phyloP scores from a whole-genome alignment of 2,329 filamentous ascomycete genomes.

The Talaromyces sp. region DNA sequence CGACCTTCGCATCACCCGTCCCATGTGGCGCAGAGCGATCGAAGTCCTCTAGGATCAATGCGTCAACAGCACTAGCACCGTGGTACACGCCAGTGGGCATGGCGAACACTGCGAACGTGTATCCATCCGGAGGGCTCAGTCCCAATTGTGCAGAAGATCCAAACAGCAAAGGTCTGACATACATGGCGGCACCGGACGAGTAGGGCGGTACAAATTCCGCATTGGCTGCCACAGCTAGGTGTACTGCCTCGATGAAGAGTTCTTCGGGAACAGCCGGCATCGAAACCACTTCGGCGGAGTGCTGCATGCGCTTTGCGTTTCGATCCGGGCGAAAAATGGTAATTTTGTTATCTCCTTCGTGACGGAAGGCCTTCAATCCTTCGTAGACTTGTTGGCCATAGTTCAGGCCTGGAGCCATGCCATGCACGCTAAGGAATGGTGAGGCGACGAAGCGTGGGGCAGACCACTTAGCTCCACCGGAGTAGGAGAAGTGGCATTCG shows the following conservation, averaged over 20 bases:
- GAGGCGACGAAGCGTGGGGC: conserved; percentile 77
- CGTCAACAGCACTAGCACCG: conserved; percentile 82
- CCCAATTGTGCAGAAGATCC: conserved; percentile 86
- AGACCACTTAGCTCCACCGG: conserved; percentile 74
- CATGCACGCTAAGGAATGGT: conserved; percentile 85
- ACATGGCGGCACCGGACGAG: conserved; percentile 86
- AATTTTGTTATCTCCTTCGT: conserved; percentile 63
- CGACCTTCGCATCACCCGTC: conserved; percentile 88
- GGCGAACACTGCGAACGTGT: conserved; percentile 87
- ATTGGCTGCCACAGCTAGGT: conserved; percentile 82
- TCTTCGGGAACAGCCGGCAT: conserved; percentile 78
- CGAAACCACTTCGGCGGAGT: conserved; percentile 80
- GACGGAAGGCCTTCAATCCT: conserved; percentile 94
- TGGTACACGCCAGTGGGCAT: conserved; percentile 94
- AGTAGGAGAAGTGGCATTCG: conserved; percentile 77
- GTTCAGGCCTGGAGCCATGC: conserved; percentile 93
- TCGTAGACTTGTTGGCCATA: conserved; percentile 98
- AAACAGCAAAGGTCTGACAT: conserved; percentile 86
- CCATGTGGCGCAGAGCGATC: conserved; percentile 91
- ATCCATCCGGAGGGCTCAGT: conserved; percentile 84
- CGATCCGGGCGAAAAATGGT: conserved; percentile 84
- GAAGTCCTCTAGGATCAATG: conserved; percentile 87
- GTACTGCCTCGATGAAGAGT: conserved; percentile 74
- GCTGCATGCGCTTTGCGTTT: conserved; percentile 82
- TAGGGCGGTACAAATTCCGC: conserved; percentile 90